A percentile compares a stretch with the other conserved stretches of the same genome.
phyloP scores from a whole-genome alignment of 352 stramenopile species.

The Saprolegnia diclina region DNA sequence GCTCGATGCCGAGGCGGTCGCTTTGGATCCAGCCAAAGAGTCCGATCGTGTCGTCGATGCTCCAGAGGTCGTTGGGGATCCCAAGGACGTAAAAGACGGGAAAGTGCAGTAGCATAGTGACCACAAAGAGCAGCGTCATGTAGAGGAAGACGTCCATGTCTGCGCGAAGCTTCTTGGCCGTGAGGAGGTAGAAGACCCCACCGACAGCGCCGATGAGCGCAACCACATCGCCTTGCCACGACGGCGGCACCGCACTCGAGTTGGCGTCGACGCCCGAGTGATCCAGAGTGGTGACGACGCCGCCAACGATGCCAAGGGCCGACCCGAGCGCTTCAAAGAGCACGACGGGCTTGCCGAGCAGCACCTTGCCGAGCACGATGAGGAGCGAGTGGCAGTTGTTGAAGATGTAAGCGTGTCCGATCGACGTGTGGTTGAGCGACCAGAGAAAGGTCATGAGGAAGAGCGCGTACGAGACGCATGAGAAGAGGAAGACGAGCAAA shows the following conservation, averaged over 20 bases:
- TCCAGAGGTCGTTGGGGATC: conserved; percentile 38
- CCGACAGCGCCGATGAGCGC: conserved; percentile 65
- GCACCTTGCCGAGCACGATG: conserved; percentile 67
- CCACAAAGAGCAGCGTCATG: conserved; percentile 60
- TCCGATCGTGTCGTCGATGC: conserved; percentile 52
- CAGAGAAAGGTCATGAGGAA: conserved; percentile 83
- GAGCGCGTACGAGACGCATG: conserved; percentile 61
- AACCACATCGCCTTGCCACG: conserved; percentile 55
- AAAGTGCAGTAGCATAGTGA: conserved; percentile 61
- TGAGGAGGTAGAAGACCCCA: conserved; percentile 68
- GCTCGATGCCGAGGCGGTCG: conserved; percentile 56
- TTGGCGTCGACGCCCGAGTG: conserved; percentile 30
- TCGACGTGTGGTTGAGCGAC: conserved; percentile 71
- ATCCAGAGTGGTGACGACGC: conserved; percentile 69
- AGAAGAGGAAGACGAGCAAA: conserved; percentile 58
- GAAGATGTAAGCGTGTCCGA: conserved; percentile 83
- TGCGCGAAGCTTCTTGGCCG: conserved; percentile 64
- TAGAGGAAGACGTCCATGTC: conserved; percentile 68
- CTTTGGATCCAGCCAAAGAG: conserved; percentile 80
- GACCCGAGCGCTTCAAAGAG: conserved; percentile 72
- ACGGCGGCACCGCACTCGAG: conserved; percentile 35
- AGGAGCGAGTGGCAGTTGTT: conserved; percentile 85
- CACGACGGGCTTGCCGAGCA: conserved; percentile 42
- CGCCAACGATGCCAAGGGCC: conserved; percentile 66
- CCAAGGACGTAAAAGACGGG: conserved; percentile 59